phyloP scores from a whole-genome alignment of 768 basidiomycete species.

The Botryobasidium botryosum region DNA sequence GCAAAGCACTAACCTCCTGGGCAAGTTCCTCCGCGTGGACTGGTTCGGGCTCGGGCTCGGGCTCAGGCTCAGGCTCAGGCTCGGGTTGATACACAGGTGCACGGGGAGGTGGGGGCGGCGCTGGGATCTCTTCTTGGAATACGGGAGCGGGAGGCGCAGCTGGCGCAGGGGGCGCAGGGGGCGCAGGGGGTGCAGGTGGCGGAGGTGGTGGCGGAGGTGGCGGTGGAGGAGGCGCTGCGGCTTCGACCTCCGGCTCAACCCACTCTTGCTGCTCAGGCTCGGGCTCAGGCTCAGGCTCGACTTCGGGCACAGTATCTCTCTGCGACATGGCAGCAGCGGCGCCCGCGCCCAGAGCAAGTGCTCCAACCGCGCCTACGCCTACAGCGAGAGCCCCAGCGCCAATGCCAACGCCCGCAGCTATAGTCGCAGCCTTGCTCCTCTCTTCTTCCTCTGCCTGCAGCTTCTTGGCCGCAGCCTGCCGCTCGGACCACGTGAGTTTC shows the following conservation, averaged over 20 bases:
- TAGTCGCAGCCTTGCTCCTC: conserved; percentile 37
- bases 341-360: conserved; percentile 8
- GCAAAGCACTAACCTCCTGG: neutral
- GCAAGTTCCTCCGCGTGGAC: neutral
- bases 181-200: conserved; percentile 12
- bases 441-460: conserved; percentile 65
- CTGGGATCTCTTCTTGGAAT: conserved; percentile 11
- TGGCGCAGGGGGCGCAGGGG: conserved; percentile 4
- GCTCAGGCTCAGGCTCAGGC: conserved; percentile 11
- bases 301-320: too few relatives aligned
- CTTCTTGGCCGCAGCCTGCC: conserved; percentile 82
- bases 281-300: conserved; percentile 6
- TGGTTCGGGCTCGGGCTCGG: neutral
- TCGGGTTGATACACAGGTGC: conserved; percentile 16
- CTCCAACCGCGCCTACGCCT: conserved; percentile 16
- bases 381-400: conserved; percentile 31
- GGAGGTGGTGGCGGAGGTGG: conserved; percentile 24
- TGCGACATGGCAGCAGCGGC: conserved; percentile 12
- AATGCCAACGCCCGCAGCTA: conserved; percentile 20
- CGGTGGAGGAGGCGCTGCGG: conserved; percentile 23
- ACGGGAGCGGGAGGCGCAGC: conserved; percentile 1
- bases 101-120: conserved; percentile 19
- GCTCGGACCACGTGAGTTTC: conserved; percentile 87
- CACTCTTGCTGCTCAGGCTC: conserved; percentile 13
- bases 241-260: conserved; percentile 17